Base-by-base conservation (phyloP, 164 flowering plant species). In the Liquidambar formosana region DNA sequence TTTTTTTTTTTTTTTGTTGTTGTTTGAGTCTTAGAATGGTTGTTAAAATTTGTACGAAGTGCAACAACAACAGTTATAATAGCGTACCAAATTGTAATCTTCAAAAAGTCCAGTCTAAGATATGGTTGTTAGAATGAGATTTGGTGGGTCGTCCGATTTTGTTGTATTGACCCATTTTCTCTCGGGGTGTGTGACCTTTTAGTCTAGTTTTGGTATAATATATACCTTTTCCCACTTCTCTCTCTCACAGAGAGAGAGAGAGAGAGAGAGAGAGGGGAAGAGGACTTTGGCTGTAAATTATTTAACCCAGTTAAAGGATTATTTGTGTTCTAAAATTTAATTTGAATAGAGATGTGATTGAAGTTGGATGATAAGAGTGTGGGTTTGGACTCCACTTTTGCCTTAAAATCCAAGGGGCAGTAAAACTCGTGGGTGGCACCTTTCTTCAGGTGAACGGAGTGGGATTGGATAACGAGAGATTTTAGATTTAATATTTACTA, bases 141-240 rank as follows among this genome's bases (percentile, higher is more conserved):
- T 67, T 67, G 69, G 80, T 70, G 77, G 80, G 80, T 66, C 80
- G 49, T 9, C 60, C 48, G 60, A 75, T 74, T 73, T 77, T 73
- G 80, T 65, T 61, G 6, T 56, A 33, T 60, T 60, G 76, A 69
- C 76, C 73, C 76, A 68, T 57, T 13, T 47, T 65, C 33, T 45
- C 44, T 57, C 51, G 8, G 45, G 52, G 46, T 15, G 49, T 74
- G 65, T 23, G 48, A 22, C 14, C 41, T 52, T 41, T 48, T 64
- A 21, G 54, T 38, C 60, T 65, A 60, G 25, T 63, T 67, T 41
- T 18, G n/a, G n/a, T n/a, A n/a, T n/a, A n/a, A n/a, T n/a, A n/a
- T n/a, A n/a, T n/a, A n/a, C n/a, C 10, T 52, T 13, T 51, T 13
- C 16, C 4, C 16, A 2, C 16, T 13, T 51, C 3, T 15, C 4